Base-by-base conservation (phyloP, 352 stramenopile species). In the Phytophthora idaei region DNA sequence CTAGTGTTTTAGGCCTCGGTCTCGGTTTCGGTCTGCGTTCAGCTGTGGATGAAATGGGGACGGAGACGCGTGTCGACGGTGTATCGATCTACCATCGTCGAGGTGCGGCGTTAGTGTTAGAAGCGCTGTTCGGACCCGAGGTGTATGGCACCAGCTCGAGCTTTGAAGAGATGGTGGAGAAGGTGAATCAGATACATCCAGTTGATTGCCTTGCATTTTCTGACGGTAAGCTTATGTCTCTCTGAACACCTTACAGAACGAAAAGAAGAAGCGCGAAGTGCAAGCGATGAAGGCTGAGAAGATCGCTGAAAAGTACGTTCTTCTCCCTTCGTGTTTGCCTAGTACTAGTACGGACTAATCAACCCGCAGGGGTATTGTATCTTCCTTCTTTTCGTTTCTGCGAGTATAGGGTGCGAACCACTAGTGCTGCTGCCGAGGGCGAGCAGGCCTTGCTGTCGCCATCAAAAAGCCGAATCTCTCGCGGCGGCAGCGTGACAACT, bases 161-260 rank as follows among this genome's bases (percentile, higher is more conserved):
- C 52, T 95, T 92, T 61, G 83, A 93, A 64, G 85, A 93, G 62
- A 94, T 94, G 87, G 80, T 94, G 36, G 87, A 93, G 41, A 94
- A 93, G 81, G 73, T 78, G 44, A 55, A 64, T 60, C 52, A 68
- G 45, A 69, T 48, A 31, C 49, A 45, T 49, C 57, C 36, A 4
- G n/a, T 42, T 46, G 39, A 11, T 21, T 21, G 25, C 10, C 44
- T 60, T 3, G 14, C 15, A 59, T 46, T 52, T 69, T 50, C 21
- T 21, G 21, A 21, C 21, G 21, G 21, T 21, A 21, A 21, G 21
- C 59, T 48, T 69, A 37, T 64, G 21, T 55, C 9, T 62, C 21
- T 55, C 61, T 63, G 50, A 69, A 49, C 48, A 58, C 6, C 1
- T 46, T 53, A 31, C 31, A 83, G 73, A 77, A 81, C 25, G 76